These are phyloP conservation scores for Austroboletus eburneus DNA, from an alignment of 768 basidiomycete genomes.

Conservation along the genomic window DNA sequence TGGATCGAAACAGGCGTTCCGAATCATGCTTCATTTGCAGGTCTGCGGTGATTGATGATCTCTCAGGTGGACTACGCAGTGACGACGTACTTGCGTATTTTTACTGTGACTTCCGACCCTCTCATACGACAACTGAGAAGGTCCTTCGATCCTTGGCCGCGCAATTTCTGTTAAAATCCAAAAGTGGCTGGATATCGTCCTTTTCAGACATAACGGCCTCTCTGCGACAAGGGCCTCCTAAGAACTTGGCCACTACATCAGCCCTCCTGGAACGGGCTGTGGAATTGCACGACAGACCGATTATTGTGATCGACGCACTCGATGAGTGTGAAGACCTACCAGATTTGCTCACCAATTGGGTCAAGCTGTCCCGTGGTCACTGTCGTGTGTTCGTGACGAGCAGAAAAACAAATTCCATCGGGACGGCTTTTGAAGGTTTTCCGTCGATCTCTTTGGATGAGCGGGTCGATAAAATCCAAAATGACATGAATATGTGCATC, in stretches of 20 bases:
- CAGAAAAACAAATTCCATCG: background rate
- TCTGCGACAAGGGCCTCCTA: too few species aligned
- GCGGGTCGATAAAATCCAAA: too few species aligned
- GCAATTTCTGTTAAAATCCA: conserved; percentile 1
- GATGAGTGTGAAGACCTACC: conserved; percentile 8
- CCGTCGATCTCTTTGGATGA: too few species aligned
- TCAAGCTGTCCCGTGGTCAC: background rate
- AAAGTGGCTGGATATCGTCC: background rate
- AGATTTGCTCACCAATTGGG: background rate
- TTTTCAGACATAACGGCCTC: conserved; percentile 2
- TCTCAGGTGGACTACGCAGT: background rate
- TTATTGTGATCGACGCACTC: conserved; percentile 10
- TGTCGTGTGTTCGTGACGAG: conserved; percentile 7
- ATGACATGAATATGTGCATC: too few species aligned
- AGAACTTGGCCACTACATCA: background rate
- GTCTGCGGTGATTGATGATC: background rate
- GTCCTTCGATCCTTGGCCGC: conserved; percentile 2
- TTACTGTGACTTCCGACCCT: conserved; percentile 9
- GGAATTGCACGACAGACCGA: background rate
- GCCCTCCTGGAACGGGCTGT: background rate
- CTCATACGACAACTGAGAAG: background rate
- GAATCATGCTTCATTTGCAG: background rate
- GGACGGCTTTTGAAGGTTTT: background rate
- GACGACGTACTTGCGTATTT: conserved; percentile 4
- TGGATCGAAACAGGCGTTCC: too few species aligned